A percentile compares a stretch with the other conserved stretches of the same genome.
These are phyloP conservation scores for Xanthoceras sorbifolium DNA, from an alignment of 345 rosid species.

Conservation along the genomic window DNA sequence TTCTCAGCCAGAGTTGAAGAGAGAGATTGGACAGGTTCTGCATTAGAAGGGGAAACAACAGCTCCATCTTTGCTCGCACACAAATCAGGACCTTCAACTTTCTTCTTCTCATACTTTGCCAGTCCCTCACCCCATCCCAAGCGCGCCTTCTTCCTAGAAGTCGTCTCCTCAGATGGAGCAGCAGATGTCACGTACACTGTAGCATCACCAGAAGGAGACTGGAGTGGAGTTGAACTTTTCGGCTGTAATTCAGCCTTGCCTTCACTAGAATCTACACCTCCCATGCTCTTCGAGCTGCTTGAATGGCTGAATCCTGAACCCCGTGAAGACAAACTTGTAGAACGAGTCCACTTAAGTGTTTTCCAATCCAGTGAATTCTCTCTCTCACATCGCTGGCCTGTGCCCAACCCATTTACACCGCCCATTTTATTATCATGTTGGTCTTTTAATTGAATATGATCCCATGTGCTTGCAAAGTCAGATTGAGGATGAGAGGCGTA, in stretches of 20 bases:
- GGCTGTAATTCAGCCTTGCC: slow-evolving; percentile 49
- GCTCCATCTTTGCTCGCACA: slow-evolving; percentile 45
- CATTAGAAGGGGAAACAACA: slow-evolving; percentile 27
- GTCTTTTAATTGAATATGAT: slow-evolving; percentile 55
- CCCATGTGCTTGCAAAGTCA: slow-evolving; percentile 50
- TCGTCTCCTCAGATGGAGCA: slow-evolving; percentile 53
- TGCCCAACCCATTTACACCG: slow-evolving; percentile 46
- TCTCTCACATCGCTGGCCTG: slow-evolving; percentile 48
- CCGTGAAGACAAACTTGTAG: slow-evolving; percentile 80
- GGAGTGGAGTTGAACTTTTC: slow-evolving; percentile 46
- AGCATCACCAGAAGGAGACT: slow-evolving; percentile 70
- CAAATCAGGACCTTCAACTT: slow-evolving; percentile 69
- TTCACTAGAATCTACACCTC: slow-evolving; percentile 64
- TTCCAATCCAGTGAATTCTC: slow-evolving; percentile 74
- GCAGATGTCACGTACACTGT: slow-evolving; percentile 53
- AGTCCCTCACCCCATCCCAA: slow-evolving; percentile 98
- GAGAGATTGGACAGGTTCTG: slow-evolving; percentile 48
- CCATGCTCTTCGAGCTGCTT: slow-evolving; percentile 79
- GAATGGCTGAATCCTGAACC: slow-evolving; percentile 88
- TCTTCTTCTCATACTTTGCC: slow-evolving; percentile 93
- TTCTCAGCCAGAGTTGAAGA: slow-evolving; percentile 53
- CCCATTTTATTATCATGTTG: slow-evolving; percentile 46
- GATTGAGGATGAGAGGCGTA: slow-evolving; percentile 48
- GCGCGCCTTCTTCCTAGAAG: slow-evolving; percentile 84
- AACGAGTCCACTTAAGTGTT: slow-evolving; percentile 68